These are phyloP conservation scores for Plasmodium inui DNA, from an alignment of 169 alveolate genomes.

Conservation along the genomic window DNA sequence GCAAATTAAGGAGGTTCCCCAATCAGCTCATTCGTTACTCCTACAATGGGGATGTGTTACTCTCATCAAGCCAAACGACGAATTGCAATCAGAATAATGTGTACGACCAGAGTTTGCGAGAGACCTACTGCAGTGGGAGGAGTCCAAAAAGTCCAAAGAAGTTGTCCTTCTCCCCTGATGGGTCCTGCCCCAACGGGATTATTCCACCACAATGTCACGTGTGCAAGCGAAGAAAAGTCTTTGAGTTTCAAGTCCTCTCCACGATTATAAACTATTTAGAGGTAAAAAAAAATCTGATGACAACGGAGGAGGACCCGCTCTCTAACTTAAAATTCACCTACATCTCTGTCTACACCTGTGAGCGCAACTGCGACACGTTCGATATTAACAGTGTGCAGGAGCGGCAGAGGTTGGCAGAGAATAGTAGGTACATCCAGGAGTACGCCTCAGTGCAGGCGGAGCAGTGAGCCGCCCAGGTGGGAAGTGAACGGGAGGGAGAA, in stretches of 20 bases:
- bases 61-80: background rate
- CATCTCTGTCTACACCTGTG: constrained; percentile 52
- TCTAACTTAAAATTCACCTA: background rate
- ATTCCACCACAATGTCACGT: constrained; percentile 27
- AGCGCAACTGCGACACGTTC: constrained; percentile 22
- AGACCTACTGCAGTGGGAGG: background rate
- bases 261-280: constrained; percentile 30
- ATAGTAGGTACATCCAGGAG: constrained; percentile 49
- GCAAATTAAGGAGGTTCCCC: constrained; percentile 29
- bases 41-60: constrained; percentile 15
- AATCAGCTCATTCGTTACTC: constrained; percentile 37
- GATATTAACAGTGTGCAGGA: constrained; percentile 1
- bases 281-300: constrained; percentile 8
- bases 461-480: background rate
- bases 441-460: constrained; percentile 50
- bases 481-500: background rate
- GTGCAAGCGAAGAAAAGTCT: constrained; percentile 30
- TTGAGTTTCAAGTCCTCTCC: constrained; percentile 51
- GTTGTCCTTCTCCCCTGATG: background rate
- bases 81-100: constrained; percentile 28
- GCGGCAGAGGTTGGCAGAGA: too few species aligned
- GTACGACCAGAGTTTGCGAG: background rate
- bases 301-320: background rate
- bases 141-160: background rate
- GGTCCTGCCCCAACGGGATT: background rate